Base-by-base conservation (phyloP, 257 asterid genomes). In the Przewalskia tangutica region DNA sequence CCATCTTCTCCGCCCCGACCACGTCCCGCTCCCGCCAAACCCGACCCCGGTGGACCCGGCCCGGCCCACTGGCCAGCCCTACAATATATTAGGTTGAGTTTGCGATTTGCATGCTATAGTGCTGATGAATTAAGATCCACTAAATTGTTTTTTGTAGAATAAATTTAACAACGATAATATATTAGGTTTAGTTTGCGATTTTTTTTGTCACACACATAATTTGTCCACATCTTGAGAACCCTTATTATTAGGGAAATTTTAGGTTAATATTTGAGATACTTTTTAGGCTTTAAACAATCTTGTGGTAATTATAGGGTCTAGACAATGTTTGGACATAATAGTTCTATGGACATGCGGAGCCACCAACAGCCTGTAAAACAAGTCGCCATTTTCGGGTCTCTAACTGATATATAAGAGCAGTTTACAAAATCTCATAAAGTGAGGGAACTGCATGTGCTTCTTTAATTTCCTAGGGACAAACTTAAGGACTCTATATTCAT, bases 361-460 rank as follows among this genome's bases (percentile, higher is more conserved):
- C 51, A 46, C 27, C 7, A 55, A 46, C 20, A 71, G 59, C 59
- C 59, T 6, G 12, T 20, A 3, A 46, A 2, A 11, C 0, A 3
- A 48, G 38, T 73, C 80, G 46, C 18, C 62, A 4, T 75, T 75
- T 75, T 27, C 18, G 80, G 80, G 23, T n/a, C n/a, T n/a, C n/a
- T 23, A 27, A 75, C 18, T 3, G 12, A 50, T 75, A 75, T 75
- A 75, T 23, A 75, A 73, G 79, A 23, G 17, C 18, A 75, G 44
- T 27, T 75, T 48, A 50, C 5, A 23, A 23, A 50, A 27, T 8
- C 4, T 7, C 44, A 50, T 50, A 20, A 8, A 7, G 23, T 48
- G 80, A 75, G 80, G 80, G 80, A 75, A 75, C 62, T 75, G 7
- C 40, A 50, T 75, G 51, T 38, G 80, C 62, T 75, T 75, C 44